Evolutionary conservation across 306 rosid genomes (phyloP).

Genomic region (Canavalia gladiata): DNA sequence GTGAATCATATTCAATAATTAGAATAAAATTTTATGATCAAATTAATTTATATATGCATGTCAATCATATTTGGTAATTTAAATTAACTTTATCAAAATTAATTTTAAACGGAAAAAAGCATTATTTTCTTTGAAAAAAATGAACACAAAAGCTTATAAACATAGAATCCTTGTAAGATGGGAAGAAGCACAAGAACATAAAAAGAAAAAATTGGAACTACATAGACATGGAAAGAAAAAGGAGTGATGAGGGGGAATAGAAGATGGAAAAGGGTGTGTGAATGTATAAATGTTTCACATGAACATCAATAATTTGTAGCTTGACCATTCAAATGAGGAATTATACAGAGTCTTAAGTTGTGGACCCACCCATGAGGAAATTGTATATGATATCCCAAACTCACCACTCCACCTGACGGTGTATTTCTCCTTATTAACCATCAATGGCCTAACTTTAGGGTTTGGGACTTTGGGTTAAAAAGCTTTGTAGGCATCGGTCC

Average conservation of each 20-base stretch:
- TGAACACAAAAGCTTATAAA: not conserved
- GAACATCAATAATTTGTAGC: slow-evolving; percentile 73
- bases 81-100: no score
- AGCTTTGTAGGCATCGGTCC: slow-evolving; percentile 50
- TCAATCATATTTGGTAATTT: no score
- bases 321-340: slow-evolving; percentile 87
- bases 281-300: slow-evolving; percentile 60
- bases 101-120: no score
- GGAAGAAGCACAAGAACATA: no score
- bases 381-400: slow-evolving; percentile 28
- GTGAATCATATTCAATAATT: no score
- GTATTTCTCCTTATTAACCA: slow-evolving; percentile 49
- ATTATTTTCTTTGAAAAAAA: no score
- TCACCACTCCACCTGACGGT: slow-evolving; percentile 58
- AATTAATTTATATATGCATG: no score
- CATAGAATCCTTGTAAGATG: not conserved
- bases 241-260: not conserved
- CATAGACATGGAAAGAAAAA: not conserved
- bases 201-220: not conserved
- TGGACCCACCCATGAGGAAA: slow-evolving; percentile 57
- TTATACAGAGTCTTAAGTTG: slow-evolving; percentile 35
- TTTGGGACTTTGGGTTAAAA: slow-evolving; percentile 45
- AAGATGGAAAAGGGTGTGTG: slow-evolving; percentile 21
- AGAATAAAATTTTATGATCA: no score
- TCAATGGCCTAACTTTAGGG: slow-evolving; percentile 59